Evolutionary conservation across 495 filamentous ascomycete species (phyloP), one percentile per base, ranked within the genome.

Genomic region (Penicillium angulare): DNA sequence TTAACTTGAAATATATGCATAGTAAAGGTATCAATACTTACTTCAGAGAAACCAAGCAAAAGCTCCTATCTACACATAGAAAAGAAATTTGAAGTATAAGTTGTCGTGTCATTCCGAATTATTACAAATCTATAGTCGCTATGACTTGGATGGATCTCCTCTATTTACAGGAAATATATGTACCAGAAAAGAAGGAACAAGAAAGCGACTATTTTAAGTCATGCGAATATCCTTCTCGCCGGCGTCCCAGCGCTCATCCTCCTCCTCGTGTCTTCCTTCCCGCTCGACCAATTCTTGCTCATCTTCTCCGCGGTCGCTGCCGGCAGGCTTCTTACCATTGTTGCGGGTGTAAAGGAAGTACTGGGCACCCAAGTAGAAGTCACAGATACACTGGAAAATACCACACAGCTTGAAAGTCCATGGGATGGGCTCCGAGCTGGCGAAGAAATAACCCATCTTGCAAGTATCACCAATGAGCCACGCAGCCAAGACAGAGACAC

Each of bases 361-460:
- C 64, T 98, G 95, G 17, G 88, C 59, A 12, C 91, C 93, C 49
- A 97, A 74, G 49, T 88, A 87, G 22, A 76, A 61, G 72, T 98
- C 93, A 65, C 95, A 95, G 6, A 76, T 65, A 55, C 89, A 90
- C 74, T 98, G 93, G 69, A 97, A 93, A 29, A 95, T 80, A 50
- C 88, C 93, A 60, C 93, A 97, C 40, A 92, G 53, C 69, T 95
- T 95, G 75, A 98, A 98, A 2, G 90, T 83, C 79, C 81, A 82
- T 0, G 92, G 89, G 38, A 98, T 89, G 34, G 63, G 57, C 43
- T 85, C 81, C 22, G 75, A 74, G 10, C 87, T 85, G 27, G 78
- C 83, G 65, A 90, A 91, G 72, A 97, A 97, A 75, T 88, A 98
- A 38, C 86, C 86, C 83, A 96, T 88, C 77, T 98, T 98, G 87